These are phyloP conservation scores for Tricholoma bakamatsutake DNA, from an alignment of 768 basidiomycete genomes.

Conservation along the genomic window DNA sequence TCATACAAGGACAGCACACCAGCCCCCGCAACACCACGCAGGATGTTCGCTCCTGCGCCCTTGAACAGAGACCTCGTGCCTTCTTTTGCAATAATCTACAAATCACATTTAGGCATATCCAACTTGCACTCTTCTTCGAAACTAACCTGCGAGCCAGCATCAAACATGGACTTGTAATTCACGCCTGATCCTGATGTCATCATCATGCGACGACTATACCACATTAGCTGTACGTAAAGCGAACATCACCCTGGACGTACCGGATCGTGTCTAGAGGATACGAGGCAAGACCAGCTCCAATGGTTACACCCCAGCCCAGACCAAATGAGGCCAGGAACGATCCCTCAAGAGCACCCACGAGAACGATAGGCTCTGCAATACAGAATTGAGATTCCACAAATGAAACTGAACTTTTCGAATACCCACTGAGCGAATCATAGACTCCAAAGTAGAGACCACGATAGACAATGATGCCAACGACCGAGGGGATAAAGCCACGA, in stretches of 20 bases:
- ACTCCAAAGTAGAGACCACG: conserved; percentile 99
- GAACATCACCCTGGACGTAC: conserved; percentile 29
- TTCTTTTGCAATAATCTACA: conserved; percentile 84
- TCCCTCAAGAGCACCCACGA: conserved; percentile 91
- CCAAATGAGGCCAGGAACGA: conserved; percentile 96
- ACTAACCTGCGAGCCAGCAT: conserved; percentile 65
- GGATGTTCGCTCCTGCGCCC: conserved; percentile 93
- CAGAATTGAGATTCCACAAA: conserved; percentile 12
- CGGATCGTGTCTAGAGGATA: conserved; percentile 92
- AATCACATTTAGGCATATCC: too few relatives aligned
- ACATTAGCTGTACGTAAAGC: conserved; percentile 5
- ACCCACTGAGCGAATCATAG: conserved; percentile 88
- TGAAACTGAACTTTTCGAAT: neutral
- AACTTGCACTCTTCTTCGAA: too few relatives aligned
- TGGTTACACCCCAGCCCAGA: conserved; percentile 99
- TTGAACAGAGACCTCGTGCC: conserved; percentile 96
- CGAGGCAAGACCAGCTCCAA: conserved; percentile 98
- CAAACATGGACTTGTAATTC: conserved; percentile 99
- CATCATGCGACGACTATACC: conserved; percentile 98
- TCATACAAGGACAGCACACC: conserved; percentile 99
- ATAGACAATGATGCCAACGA: conserved; percentile 99
- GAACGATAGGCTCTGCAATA: conserved; percentile 84
- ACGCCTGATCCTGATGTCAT: conserved; percentile 96
- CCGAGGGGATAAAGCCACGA: conserved; percentile 98
- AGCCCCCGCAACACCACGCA: conserved; percentile 99